Percentiles rank a stretch among this genome's conserved stretches.
phyloP scores from a whole-genome alignment of 768 basidiomycete genomes.

The Mycena vitilis region DNA sequence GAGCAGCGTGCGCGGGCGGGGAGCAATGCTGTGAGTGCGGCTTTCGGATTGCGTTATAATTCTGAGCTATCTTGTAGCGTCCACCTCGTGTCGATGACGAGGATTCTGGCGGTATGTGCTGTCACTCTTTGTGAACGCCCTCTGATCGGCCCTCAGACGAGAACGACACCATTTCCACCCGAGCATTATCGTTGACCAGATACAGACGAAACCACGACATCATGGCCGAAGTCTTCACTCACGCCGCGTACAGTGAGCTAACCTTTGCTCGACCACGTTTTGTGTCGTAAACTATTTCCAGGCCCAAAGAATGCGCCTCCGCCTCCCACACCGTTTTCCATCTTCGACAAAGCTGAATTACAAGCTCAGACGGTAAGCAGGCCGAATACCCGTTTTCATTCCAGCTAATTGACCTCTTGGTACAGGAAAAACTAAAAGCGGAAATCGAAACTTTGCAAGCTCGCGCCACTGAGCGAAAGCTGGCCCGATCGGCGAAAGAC shows the following conservation, averaged over 20 bases:
- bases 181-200: slow-evolving; percentile 75
- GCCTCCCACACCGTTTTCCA: slow-evolving; percentile 62
- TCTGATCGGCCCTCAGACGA: slow-evolving; percentile 59
- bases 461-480: slow-evolving; percentile 23
- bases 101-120: slow-evolving; percentile 69
- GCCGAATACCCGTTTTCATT: not conserved
- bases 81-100: slow-evolving; percentile 62
- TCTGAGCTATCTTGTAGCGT: slow-evolving; percentile 42
- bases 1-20: slow-evolving; percentile 64
- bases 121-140: not conserved
- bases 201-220: slow-evolving; percentile 86
- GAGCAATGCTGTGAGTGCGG: slow-evolving; percentile 43
- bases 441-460: slow-evolving; percentile 69
- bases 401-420: not conserved
- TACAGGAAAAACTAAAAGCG: slow-evolving; percentile 65
- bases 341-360: slow-evolving; percentile 69
- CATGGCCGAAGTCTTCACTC: slow-evolving; percentile 85
- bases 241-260: slow-evolving; percentile 72
- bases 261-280: not conserved
- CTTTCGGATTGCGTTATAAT: slow-evolving; percentile 8
- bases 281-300: slow-evolving; percentile 1
- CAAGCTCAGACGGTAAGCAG: slow-evolving; percentile 66
- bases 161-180: slow-evolving; percentile 75
- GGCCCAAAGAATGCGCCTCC: slow-evolving; percentile 58
- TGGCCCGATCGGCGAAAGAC: slow-evolving; percentile 24